phyloP scores from a whole-genome alignment of 441 rosid genomes.

The Brassica balearica region DNA sequence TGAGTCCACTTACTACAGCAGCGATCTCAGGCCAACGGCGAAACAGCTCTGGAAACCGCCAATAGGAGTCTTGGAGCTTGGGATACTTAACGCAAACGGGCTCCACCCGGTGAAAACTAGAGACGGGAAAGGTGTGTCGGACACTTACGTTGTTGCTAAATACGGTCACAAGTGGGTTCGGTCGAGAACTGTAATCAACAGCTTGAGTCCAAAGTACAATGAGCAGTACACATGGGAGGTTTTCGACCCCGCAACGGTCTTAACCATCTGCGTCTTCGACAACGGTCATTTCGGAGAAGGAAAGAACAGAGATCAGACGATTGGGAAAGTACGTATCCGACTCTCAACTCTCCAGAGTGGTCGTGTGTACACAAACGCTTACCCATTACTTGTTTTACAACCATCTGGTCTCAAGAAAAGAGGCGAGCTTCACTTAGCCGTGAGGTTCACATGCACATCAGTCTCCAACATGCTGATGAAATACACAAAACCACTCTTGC shows the following conservation, averaged over 20 bases:
- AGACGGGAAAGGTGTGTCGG: conserved; percentile 78
- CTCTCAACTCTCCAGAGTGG: conserved; percentile 86
- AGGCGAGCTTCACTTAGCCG: conserved; percentile 91
- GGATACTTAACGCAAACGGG: conserved; percentile 77
- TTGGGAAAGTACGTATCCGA: conserved; percentile 88
- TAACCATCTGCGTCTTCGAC: conserved; percentile 87
- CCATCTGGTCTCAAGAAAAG: conserved; percentile 91
- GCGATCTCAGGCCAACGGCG: conserved; percentile 90
- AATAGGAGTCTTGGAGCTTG: conserved; percentile 87
- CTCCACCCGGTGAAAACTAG: conserved; percentile 82
- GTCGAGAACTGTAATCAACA: conserved; percentile 78
- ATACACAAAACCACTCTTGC: conserved; percentile 80
- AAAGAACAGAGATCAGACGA: conserved; percentile 47
- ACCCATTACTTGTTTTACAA: conserved; percentile 83
- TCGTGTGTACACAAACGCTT: conserved; percentile 82
- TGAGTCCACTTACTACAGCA: conserved; percentile 84
- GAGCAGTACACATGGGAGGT: conserved; percentile 99
- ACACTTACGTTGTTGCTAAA: conserved; percentile 92
- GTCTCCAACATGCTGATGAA: conserved; percentile 57
- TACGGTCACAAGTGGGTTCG: conserved; percentile 94
- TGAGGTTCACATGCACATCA: conserved; percentile 84
- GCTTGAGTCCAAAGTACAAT: conserved; percentile 82
- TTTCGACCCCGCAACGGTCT: conserved; percentile 88
- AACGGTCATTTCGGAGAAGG: conserved; percentile 61
- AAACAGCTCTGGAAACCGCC: conserved; percentile 85